A percentile compares a stretch with the other conserved stretches of the same genome.
These are phyloP conservation scores for Ophiosphaerella narmari DNA, from an alignment of 2,329 filamentous ascomycete species.

Conservation along the genomic window DNA sequence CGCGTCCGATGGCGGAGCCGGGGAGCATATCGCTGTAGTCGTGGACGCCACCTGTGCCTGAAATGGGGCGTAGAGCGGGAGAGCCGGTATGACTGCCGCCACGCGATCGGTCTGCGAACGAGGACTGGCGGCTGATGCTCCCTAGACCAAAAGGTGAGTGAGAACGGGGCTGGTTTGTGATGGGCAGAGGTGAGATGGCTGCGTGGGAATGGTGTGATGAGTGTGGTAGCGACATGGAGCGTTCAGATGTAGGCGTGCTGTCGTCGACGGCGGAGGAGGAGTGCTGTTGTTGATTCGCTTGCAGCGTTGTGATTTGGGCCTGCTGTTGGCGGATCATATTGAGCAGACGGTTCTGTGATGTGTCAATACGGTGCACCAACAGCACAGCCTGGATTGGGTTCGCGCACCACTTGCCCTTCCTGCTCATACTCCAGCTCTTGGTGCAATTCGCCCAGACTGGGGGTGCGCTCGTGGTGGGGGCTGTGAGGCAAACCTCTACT, in stretches of 20 bases:
- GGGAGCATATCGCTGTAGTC: slow-evolving; percentile 67
- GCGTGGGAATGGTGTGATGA: slow-evolving; percentile 33
- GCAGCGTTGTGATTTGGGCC: slow-evolving; percentile 66
- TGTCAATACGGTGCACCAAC: background rate
- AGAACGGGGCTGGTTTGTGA: slow-evolving; percentile 52
- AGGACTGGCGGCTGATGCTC: slow-evolving; percentile 52
- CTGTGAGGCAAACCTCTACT: slow-evolving; percentile 49
- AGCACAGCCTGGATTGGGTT: background rate
- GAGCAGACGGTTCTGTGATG: slow-evolving; percentile 69
- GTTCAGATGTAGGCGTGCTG: slow-evolving; percentile 54
- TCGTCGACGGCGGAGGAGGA: slow-evolving; percentile 57
- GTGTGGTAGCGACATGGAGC: slow-evolving; percentile 49
- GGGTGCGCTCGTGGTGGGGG: slow-evolving; percentile 68
- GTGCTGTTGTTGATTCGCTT: slow-evolving; percentile 49
- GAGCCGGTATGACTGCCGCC: slow-evolving; percentile 49
- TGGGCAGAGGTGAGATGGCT: slow-evolving; percentile 44
- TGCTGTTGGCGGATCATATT: slow-evolving; percentile 79
- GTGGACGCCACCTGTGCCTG: slow-evolving; percentile 38
- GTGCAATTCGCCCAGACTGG: slow-evolving; percentile 76
- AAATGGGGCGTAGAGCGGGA: slow-evolving; percentile 59
- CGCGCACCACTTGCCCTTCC: slow-evolving; percentile 72
- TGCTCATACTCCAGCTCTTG: slow-evolving; percentile 81
- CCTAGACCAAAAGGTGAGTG: slow-evolving; percentile 40
- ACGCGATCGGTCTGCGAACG: slow-evolving; percentile 43
- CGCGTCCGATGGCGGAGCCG: slow-evolving; percentile 55